A percentile compares a stretch with the other conserved stretches of the same genome.
Evolutionary conservation across 2,329 filamentous ascomycete species (phyloP).

Genomic region (Cladosporium sp.): DNA sequence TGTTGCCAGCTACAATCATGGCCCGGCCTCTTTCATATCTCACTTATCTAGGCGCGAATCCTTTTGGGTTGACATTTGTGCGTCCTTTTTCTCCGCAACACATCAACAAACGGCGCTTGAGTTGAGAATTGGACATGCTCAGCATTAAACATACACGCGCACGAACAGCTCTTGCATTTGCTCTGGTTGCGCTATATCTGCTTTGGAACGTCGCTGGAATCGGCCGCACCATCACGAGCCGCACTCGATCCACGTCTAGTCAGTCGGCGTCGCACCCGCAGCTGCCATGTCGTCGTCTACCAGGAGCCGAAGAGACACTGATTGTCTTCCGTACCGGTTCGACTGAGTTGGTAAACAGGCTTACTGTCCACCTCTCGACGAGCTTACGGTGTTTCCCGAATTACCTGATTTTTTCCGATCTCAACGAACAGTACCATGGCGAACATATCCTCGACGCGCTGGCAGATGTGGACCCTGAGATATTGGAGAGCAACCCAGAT

Average conservation of each 20-base stretch:
- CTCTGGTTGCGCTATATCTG: not conserved
- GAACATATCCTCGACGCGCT: conserved; percentile 38
- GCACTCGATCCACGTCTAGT: not conserved
- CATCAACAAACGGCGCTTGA: too few species aligned
- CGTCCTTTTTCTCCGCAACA: too few species aligned
- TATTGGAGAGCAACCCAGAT: conserved; percentile 35
- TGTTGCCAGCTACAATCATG: too few species aligned
- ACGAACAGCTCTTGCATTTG: not conserved
- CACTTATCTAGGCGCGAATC: too few species aligned
- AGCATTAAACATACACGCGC: not conserved
- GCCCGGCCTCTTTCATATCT: too few species aligned
- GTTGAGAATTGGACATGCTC: not conserved
- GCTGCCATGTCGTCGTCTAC: conserved; percentile 25
- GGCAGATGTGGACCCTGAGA: conserved; percentile 30
- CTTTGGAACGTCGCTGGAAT: not conserved
- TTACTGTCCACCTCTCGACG: conserved; percentile 56
- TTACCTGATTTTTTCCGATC: conserved; percentile 61
- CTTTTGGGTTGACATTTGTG: too few species aligned
- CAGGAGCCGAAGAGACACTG: conserved; percentile 51
- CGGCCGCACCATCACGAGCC: not conserved
- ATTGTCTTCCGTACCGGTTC: conserved; percentile 60
- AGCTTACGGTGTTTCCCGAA: conserved; percentile 58
- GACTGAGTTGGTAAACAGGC: conserved; percentile 56
- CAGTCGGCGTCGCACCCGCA: not conserved
- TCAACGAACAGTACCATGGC: conserved; percentile 53